Base-by-base conservation (phyloP, 805 yeast species). In the Tetrapisispora arboricola region DNA sequence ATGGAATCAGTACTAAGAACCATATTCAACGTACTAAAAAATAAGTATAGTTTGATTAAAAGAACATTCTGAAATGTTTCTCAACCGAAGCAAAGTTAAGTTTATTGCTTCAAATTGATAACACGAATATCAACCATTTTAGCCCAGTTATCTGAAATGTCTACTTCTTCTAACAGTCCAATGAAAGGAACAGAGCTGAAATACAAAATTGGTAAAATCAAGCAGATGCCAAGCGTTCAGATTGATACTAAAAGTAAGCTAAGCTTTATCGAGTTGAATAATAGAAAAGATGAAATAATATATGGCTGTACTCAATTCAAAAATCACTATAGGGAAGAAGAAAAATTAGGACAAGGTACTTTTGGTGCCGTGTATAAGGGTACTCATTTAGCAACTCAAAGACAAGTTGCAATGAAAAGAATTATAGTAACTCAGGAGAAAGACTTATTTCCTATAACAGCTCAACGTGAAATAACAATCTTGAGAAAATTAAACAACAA, bases 361-460 rank as follows among this genome's bases (percentile, higher is more conserved):
- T 84, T 84, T 61, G 94, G 94, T 21, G 85, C 86, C 39, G 98
- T 90, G 3, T 80, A 80, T 53, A 84, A 82, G 54, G 97, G 95
- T 4, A 63, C 56, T 10, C 71, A 67, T 46, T 45, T 57, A 36
- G 63, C 68, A 37, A 69, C 74, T 29, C 66, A 64, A 27, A 60
- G 71, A n/a, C 66, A 72, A 13, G 96, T 90, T 16, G 99, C 99
- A 0, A 68, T 94, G 50, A 92, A 92, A 61, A 84, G 80, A 56
- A 74, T 92, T 36, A 66, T 87, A n/a, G 72, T 84, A 20, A 63
- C 60, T 43, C 60, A 63, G 12, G 61, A 60, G 30, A 54, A 57
- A 27, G 67, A 67, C 39, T 82, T 84, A 27, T 87, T 90, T 56
- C 97, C 98, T 1, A 79, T 92, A 21, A 92, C 98, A 0, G 96